These are phyloP conservation scores for Raphanus raphanistrum DNA, from an alignment of 345 rosid species.

Conservation along the genomic window DNA sequence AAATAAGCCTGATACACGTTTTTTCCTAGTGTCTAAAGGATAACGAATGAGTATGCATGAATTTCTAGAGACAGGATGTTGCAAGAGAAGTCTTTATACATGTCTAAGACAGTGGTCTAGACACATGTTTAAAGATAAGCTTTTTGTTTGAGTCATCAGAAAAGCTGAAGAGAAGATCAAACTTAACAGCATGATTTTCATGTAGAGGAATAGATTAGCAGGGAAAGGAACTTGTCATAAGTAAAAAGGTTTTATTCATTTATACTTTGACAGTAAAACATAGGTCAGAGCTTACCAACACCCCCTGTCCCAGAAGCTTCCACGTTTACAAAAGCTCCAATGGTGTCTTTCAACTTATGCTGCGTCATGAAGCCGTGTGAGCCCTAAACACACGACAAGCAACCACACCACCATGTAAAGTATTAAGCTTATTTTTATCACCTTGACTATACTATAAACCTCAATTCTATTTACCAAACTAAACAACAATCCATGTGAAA, in stretches of 20 bases:
- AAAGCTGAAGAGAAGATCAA: slow-evolving; percentile 3
- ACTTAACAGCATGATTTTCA: slow-evolving; percentile 3
- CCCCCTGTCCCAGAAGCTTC: slow-evolving; percentile 99
- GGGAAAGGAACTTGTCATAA: not conserved
- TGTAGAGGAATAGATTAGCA: not conserved
- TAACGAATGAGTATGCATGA: not conserved
- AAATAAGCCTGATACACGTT: not conserved
- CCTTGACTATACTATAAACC: slow-evolving; percentile 10
- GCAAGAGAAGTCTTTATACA: slow-evolving; percentile 8
- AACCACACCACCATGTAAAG: slow-evolving; percentile 13
- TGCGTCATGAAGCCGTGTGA: slow-evolving; percentile 94
- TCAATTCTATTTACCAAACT: slow-evolving; percentile 12
- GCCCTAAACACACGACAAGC: slow-evolving; percentile 60
- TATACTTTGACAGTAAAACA: not conserved
- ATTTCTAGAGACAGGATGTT: not conserved
- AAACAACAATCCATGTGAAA: not conserved
- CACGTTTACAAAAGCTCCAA: slow-evolving; percentile 89
- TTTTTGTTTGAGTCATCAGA: not conserved
- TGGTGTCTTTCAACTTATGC: slow-evolving; percentile 74
- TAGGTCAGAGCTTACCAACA: slow-evolving; percentile 57
- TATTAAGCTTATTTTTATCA: slow-evolving; percentile 8
- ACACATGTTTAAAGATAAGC: not conserved
- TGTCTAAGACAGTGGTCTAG: slow-evolving; percentile 7
- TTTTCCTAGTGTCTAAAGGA: not conserved
- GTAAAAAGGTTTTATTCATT: not conserved